Conservation (phyloP, 805 yeast species). For the Maudiozyma bulderi region DNA sequence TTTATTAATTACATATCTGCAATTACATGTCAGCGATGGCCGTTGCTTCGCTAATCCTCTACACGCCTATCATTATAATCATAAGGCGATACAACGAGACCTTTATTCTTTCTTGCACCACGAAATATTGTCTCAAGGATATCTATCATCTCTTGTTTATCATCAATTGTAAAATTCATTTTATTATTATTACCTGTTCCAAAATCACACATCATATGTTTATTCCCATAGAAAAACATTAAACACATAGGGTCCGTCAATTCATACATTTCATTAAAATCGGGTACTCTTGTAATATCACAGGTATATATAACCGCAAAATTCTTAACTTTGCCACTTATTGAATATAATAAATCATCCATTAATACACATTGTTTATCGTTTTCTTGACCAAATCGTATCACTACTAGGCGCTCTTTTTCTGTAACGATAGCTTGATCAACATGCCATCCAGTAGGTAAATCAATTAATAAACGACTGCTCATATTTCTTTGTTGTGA, state of each 20-base stretch:
- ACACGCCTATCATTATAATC: slow-evolving; percentile 42
- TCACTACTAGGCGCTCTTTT: slow-evolving; percentile 76
- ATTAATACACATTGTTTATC: slow-evolving; percentile 76
- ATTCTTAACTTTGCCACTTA: slow-evolving; percentile 76
- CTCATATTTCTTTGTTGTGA: slow-evolving; percentile 44
- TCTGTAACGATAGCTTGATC: slow-evolving; percentile 96
- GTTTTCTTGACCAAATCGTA: slow-evolving; percentile 77
- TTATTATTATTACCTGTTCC: slow-evolving; percentile 98
- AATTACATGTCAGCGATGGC: not conserved
- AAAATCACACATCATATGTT: slow-evolving; percentile 97
- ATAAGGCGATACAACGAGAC: slow-evolving; percentile 77
- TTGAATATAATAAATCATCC: slow-evolving; percentile 70
- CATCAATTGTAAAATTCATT: slow-evolving; percentile 67
- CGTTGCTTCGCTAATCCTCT: not conserved
- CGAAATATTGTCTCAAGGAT: slow-evolving; percentile 81
- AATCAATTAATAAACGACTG: slow-evolving; percentile 71
- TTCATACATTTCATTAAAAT: slow-evolving; percentile 53
- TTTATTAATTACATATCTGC: too few relatives aligned
- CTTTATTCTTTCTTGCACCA: slow-evolving; percentile 89
- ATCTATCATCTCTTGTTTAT: slow-evolving; percentile 84
- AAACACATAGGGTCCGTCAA: slow-evolving; percentile 77
- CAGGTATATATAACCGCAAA: slow-evolving; percentile 85
- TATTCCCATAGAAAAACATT: slow-evolving; percentile 88
- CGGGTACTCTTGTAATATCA: slow-evolving; percentile 83
- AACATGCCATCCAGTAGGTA: slow-evolving; percentile 89